A percentile compares a stretch with the other conserved stretches of the same genome.
These are phyloP conservation scores for Eucalyptus sideroxylon DNA, from an alignment of 345 rosid genomes.

Conservation along the genomic window DNA sequence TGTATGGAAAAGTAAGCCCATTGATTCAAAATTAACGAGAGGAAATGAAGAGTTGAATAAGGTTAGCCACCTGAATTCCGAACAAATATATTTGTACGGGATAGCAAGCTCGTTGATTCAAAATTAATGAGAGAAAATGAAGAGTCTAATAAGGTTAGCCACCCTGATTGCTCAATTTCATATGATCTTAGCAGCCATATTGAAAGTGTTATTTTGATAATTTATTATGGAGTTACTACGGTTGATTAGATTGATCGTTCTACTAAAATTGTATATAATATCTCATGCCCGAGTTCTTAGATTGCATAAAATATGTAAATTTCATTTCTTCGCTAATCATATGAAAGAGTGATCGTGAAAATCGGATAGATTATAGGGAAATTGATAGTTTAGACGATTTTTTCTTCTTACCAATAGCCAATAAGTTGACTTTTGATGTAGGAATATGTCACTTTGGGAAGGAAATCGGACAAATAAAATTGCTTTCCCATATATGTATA, in stretches of 20 bases:
- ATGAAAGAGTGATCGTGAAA: neutral
- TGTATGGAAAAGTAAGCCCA: neutral
- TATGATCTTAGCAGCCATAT: neutral
- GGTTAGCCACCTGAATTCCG: neutral
- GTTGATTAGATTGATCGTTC: neutral
- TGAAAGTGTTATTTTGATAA: neutral
- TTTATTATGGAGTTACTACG: neutral
- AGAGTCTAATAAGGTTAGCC: neutral
- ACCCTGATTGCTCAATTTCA: neutral
- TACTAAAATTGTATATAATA: neutral
- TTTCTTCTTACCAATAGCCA: neutral
- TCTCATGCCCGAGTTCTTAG: neutral
- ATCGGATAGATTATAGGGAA: neutral
- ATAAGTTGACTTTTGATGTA: neutral
- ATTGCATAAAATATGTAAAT: neutral
- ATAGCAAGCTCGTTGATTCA: neutral
- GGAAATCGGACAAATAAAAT: neutral
- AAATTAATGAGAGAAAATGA: neutral
- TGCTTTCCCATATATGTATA: neutral
- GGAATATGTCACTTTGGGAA: neutral
- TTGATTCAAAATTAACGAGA: neutral
- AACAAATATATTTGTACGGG: too few species aligned
- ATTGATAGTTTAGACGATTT: neutral
- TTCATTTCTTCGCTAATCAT: neutral
- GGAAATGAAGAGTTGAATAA: neutral